Base-by-base conservation (phyloP, 768 basidiomycete species). In the Lactifluus piperatus region DNA sequence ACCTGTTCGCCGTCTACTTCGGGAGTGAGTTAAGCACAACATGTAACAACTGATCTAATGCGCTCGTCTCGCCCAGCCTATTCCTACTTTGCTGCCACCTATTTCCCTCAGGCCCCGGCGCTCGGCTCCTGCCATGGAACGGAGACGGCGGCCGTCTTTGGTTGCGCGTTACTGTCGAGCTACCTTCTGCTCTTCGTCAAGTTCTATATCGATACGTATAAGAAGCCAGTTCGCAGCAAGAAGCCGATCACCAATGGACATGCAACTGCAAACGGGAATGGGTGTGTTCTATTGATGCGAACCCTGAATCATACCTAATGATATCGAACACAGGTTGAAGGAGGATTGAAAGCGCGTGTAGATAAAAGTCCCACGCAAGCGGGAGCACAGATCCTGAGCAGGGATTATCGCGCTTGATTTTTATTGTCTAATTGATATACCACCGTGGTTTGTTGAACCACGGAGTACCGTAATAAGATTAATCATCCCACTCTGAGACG, bases 141-240 rank as follows among this genome's bases (percentile, higher is more conserved):
- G 20, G 91, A 95, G 73, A 73, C 74, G 16, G 91, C 95, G 54
- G 97, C 97, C 2, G 60, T 93, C 58, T 86, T 95, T 58, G 97
- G 94, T 49, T 97, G 94, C 69, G 82, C 72, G 24, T 80, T 99
- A 48, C 79, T 99, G 65, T 88, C 91, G 27, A 87, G 82, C 68
- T 98, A 97, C 75, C 84, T 99, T 54, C 81, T 85, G 67, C 82
- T 99, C 58, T 98, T 99, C 79, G 91, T 98, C 79, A 91, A 92
- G 72, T 93, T 93, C 75, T 93, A 93, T 74, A 79, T 91, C 68
- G 82, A 86, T 71, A 90, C 88, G 29, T 90, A 91, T 76, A 84
- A 84, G 76, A 85, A 84, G 70, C 80, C 85, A 34, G 70, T 49
- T 63, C 66, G 65, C 61, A 67, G 47, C 73, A 76, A 66, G 72